Base-by-base conservation (phyloP, 2,329 filamentous ascomycete genomes). In the Arthroderma uncinatum region DNA sequence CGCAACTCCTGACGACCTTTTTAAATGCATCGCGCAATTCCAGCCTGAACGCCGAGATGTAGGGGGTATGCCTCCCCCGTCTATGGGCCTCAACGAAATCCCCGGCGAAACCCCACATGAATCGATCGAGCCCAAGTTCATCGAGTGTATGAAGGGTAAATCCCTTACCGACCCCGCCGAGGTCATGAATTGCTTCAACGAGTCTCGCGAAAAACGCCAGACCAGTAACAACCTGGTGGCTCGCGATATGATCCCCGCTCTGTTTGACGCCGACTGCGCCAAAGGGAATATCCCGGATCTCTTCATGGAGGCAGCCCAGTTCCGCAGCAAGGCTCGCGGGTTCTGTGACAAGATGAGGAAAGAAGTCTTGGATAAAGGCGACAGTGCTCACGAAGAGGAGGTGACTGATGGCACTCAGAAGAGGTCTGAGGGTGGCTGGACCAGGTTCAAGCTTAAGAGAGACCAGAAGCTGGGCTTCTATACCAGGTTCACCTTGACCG, bases 321-420 rank as follows among this genome's bases (percentile, higher is more conserved):
- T 55, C 37, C 54, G 54, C 19, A 10, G 9, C 7, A 44, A 55
- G 14, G 25, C 37, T 2, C 19, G 33, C 4, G 19, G 33, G 36
- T 55, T 28, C 39, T 55, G 54, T 23, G 40, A 55, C 21, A 47
- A 44, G 14, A 55, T 55, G 54, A 55, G 44, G 33, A 8, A 19
- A 14, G 54, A 25, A 8, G 54, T 47, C 16, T 30, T 55, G 7
- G 28, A 55, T 8, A 44, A 44, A 33, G 54, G 54, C 19, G 37
- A 40, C 28, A 40, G 39, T 14, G 44, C 23, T 14, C 0, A 21
- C 54, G 34, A 33, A 19, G 37, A 47, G 21, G 44, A 14, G 1
- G 4, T 36, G 30, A n/a, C 34, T 14, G 54, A 55, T 47, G 37
- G 37, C 6, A 33, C 34, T 9, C 34, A 30, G 37, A 55, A 55